phyloP scores from a whole-genome alignment of 129 eudicot species.

The Oenanthe sinensis region DNA sequence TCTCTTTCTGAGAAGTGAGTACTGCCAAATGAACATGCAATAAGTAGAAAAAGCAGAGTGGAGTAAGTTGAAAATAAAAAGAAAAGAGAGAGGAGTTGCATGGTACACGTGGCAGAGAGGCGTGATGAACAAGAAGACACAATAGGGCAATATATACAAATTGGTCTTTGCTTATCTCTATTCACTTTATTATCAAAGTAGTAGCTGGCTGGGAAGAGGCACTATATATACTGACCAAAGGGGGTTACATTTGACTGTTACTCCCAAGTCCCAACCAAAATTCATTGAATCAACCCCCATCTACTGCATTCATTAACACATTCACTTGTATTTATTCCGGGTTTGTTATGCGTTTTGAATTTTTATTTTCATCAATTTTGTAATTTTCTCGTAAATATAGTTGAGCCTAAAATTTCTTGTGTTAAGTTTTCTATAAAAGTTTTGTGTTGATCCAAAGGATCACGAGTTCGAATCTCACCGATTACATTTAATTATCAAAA shows the following conservation, averaged over 20 bases:
- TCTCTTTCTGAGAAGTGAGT: not conserved
- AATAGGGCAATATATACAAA: not conserved
- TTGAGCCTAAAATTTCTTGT: too few species aligned
- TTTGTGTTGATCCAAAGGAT: too few species aligned
- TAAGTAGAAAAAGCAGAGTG: not conserved
- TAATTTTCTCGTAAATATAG: too few species aligned
- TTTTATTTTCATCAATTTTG: too few species aligned
- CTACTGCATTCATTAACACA: too few species aligned
- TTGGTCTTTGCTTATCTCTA: not conserved
- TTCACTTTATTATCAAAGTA: not conserved
- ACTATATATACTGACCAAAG: not conserved
- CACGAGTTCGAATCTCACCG: too few species aligned
- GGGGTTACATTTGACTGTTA: not conserved
- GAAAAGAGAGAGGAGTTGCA: not conserved
- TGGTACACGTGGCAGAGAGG: not conserved
- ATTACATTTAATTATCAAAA: too few species aligned
- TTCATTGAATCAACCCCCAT: too few species aligned
- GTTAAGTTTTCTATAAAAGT: too few species aligned
- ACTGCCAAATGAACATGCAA: not conserved
- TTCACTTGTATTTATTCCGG: too few species aligned
- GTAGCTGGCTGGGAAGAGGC: not conserved
- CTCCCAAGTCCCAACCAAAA: too few species aligned
- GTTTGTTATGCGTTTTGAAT: too few species aligned
- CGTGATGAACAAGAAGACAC: constrained; percentile 2
- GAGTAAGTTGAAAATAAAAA: not conserved